Evolutionary conservation across 2,329 filamentous ascomycete species (phyloP).

Genomic region (Diplodia seriata): DNA sequence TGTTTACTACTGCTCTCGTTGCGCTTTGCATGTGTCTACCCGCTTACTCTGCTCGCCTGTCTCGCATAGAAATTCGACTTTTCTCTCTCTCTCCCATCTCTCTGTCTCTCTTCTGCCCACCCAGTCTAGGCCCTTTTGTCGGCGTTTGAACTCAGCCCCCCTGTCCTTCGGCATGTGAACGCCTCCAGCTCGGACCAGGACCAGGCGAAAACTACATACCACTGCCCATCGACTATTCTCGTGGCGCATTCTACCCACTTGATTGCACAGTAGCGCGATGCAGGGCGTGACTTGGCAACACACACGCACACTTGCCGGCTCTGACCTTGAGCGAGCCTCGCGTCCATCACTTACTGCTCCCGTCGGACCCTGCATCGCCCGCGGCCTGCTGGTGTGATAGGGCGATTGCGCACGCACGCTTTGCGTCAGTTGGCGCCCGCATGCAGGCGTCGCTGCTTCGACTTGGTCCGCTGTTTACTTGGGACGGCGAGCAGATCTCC

Average conservation of each 20-base stretch:
- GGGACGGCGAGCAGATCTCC: neutral
- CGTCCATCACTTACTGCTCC: constrained; percentile 3
- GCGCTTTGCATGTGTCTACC: neutral
- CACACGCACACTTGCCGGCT: neutral
- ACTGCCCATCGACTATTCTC: neutral
- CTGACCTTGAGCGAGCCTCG: neutral
- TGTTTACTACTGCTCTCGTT: constrained; percentile 5
- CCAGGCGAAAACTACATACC: neutral
- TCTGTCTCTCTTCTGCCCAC: no score
- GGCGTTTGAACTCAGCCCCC: neutral
- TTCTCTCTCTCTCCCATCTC: neutral
- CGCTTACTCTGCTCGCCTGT: no score
- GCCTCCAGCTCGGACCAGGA: neutral
- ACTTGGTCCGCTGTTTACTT: no score
- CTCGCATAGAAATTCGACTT: neutral
- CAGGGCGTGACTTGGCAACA: neutral
- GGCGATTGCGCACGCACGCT: neutral
- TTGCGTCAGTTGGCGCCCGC: neutral
- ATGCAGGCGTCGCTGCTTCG: no score
- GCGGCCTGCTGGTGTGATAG: neutral
- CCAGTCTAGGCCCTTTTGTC: neutral
- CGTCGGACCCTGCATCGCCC: constrained; percentile 10
- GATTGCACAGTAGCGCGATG: neutral
- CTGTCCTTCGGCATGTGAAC: neutral
- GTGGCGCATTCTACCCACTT: neutral